Evolutionary conservation across 768 basidiomycete genomes (phyloP).

Genomic region (Neoboletus magnificus): DNA sequence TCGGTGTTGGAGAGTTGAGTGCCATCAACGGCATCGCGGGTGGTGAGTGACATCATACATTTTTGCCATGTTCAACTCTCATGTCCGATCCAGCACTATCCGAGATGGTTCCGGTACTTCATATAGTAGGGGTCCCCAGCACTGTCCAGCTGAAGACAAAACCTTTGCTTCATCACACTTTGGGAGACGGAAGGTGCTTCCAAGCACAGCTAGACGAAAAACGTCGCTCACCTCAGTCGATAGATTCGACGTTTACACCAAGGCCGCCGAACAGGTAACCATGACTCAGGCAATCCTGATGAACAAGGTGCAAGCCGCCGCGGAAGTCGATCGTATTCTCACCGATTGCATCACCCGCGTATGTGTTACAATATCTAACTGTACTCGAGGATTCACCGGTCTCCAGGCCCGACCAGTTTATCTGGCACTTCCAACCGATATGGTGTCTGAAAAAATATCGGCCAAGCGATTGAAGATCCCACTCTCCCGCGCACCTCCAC

Average conservation of each 20-base stretch:
- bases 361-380: conserved; percentile 6
- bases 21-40: conserved; percentile 85
- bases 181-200: conserved; percentile 71
- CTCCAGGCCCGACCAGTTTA: conserved; percentile 81
- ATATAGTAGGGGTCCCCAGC: conserved; percentile 81
- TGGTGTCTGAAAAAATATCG: conserved; percentile 68
- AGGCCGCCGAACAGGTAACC: conserved; percentile 74
- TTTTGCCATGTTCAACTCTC: background rate
- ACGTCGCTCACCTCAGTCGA: background rate
- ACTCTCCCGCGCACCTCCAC: conserved; percentile 45
- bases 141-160: conserved; percentile 66
- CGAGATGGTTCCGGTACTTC: conserved; percentile 88
- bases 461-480: conserved; percentile 59
- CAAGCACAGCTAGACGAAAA: background rate
- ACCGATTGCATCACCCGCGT: conserved; percentile 62
- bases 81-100: conserved; percentile 53
- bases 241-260: conserved; percentile 77
- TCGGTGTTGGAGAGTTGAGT: conserved; percentile 92
- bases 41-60: conserved; percentile 36
- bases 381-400: background rate
- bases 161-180: conserved; percentile 83
- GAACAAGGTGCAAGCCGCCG: conserved; percentile 51
- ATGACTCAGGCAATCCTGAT: conserved; percentile 60
- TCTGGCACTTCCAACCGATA: conserved; percentile 79
- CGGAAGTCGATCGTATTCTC: conserved; percentile 77